Conservation (phyloP, 306 rosid genomes). For the Gillenia trifoliata region DNA sequence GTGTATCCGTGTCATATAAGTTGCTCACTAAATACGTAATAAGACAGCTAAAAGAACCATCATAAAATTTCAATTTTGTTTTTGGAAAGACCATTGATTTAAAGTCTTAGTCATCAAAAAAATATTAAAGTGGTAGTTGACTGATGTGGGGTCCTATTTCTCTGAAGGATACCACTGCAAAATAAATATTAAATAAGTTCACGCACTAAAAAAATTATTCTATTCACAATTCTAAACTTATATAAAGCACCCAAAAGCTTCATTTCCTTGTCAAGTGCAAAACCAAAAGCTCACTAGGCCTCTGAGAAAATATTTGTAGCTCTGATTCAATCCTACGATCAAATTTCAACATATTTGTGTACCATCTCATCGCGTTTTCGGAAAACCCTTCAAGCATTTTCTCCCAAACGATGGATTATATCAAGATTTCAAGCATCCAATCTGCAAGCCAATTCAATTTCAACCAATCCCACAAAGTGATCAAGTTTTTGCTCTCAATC, state of each 20-base stretch:
- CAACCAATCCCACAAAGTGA: slow-evolving; percentile 16
- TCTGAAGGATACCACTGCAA: neutral
- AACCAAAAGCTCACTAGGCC: neutral
- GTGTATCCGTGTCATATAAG: no score
- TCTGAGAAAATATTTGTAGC: neutral
- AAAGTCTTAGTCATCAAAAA: slow-evolving; percentile 7
- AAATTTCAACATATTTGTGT: neutral
- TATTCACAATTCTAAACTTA: neutral
- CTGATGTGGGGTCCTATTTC: neutral
- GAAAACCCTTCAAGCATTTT: neutral
- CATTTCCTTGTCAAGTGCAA: neutral
- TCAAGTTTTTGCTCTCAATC: slow-evolving; percentile 34
- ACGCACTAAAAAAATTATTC: neutral
- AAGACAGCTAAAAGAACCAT: neutral
- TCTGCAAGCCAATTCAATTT: neutral
- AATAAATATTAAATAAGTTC: neutral
- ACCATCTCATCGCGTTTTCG: neutral
- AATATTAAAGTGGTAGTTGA: neutral
- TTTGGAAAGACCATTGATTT: neutral
- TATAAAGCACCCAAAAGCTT: neutral
- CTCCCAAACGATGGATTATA: slow-evolving; percentile 10
- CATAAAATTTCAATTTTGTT: neutral
- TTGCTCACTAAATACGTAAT: no score
- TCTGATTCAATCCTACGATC: neutral
- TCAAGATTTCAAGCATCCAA: neutral